These are phyloP conservation scores for Schizochytrium sp. DNA, from an alignment of 108 stramenopile genomes.

Conservation along the genomic window DNA sequence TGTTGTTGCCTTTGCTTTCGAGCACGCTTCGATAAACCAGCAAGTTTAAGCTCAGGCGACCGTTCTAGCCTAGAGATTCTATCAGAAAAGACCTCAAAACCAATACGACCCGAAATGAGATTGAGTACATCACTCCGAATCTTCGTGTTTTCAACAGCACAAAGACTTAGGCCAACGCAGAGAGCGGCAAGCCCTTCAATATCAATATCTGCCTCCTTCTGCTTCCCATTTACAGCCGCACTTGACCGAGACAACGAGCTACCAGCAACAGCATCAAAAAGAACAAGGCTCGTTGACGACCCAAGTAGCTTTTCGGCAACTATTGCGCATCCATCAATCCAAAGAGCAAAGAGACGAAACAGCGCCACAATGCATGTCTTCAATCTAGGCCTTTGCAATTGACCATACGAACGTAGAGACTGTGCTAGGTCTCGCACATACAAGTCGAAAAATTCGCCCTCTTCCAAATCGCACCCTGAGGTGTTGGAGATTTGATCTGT, in stretches of 20 bases:
- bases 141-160: conserved; percentile 12
- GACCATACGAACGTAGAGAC: neutral
- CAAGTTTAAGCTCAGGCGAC: neutral
- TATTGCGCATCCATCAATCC: neutral
- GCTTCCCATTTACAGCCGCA: neutral
- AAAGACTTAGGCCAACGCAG: neutral
- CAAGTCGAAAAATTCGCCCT: conserved; percentile 4
- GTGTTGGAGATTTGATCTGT: too few species aligned
- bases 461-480: neutral
- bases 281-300: neutral
- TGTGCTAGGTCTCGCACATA: conserved; percentile 2
- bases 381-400: neutral
- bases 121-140: neutral
- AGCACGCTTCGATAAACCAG: neutral
- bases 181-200: conserved; percentile 8
- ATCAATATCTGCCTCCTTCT: neutral
- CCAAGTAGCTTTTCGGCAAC: conserved; percentile 31
- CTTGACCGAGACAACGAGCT: neutral
- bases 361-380: conserved; percentile 24
- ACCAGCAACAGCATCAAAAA: conserved; percentile 31
- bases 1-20: neutral
- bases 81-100: conserved; percentile 39
- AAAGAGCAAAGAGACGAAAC: conserved; percentile 14
- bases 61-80: conserved; percentile 51
- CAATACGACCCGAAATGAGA: conserved; percentile 30